These are phyloP conservation scores for Cupressus sempervirens DNA, from an alignment of 75 land plant genomes.

Conservation along the genomic window DNA sequence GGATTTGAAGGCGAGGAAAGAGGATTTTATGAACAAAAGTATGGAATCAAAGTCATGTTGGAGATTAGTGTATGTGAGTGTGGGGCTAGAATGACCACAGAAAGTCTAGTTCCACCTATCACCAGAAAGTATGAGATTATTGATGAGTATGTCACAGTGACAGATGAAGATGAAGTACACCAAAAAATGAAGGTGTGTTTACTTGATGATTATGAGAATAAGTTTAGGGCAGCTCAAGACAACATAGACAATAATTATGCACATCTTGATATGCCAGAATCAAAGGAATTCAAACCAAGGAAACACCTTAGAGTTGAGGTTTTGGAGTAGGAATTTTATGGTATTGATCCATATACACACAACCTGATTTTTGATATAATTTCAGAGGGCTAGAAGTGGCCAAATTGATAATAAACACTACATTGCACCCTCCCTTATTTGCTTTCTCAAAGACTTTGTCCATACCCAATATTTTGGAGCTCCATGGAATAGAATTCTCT, in stretches of 20 bases:
- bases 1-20: constrained; percentile 31
- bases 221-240: constrained; percentile 58
- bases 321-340: constrained; percentile 98
- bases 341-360: constrained; percentile 97
- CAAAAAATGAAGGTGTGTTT: constrained; percentile 85
- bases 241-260: constrained; percentile 52
- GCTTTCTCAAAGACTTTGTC: too few species aligned
- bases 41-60: constrained; percentile 25
- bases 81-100: constrained; percentile 99
- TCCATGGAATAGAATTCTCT: too few species aligned
- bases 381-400: too few species aligned
- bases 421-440: too few species aligned
- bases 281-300: constrained; percentile 88
- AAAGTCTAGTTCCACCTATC: constrained; percentile 90
- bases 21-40: constrained; percentile 32
- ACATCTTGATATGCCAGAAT: constrained; percentile 90
- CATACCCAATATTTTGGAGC: too few species aligned
- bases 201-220: constrained; percentile 87
- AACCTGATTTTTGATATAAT: constrained; percentile 90
- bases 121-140: constrained; percentile 94
- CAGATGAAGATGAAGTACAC: constrained; percentile 78
- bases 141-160: constrained; percentile 85
- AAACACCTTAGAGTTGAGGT: constrained; percentile 82
- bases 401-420: too few species aligned
- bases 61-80: constrained; percentile 66